These are phyloP conservation scores for Verticillium longisporum DNA, from an alignment of 2,329 filamentous ascomycete genomes.

Conservation along the genomic window DNA sequence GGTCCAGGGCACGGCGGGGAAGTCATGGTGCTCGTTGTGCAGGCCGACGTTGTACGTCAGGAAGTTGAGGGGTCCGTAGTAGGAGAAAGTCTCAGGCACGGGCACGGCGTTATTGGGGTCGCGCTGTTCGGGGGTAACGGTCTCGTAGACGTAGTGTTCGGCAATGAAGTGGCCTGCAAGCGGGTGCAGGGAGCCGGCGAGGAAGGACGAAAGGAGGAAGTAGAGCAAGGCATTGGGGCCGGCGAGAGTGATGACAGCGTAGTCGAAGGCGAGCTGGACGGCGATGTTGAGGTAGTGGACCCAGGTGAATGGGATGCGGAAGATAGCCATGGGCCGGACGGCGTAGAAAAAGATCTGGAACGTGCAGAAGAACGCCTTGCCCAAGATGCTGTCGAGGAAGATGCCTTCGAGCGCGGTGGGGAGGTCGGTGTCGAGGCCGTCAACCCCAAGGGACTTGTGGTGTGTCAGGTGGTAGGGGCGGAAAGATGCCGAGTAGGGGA, in stretches of 20 bases:
- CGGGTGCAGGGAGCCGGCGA: constrained; percentile 89
- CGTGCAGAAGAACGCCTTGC: constrained; percentile 98
- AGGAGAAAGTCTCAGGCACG: constrained; percentile 91
- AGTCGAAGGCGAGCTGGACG: constrained; percentile 74
- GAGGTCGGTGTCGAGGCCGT: constrained; percentile 92
- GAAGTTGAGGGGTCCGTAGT: constrained; percentile 89
- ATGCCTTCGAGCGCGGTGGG: constrained; percentile 87
- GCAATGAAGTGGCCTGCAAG: constrained; percentile 97
- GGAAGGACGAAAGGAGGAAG: constrained; percentile 81
- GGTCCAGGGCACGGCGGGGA: constrained; percentile 95
- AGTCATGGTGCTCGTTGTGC: constrained; percentile 99
- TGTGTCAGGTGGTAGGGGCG: constrained; percentile 96
- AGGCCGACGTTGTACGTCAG: constrained; percentile 95
- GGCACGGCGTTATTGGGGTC: constrained; percentile 55
- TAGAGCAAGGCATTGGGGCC: constrained; percentile 68
- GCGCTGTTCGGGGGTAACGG: constrained; percentile 45
- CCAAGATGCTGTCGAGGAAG: constrained; percentile 88
- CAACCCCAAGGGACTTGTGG: constrained; percentile 96
- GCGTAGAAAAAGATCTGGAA: constrained; percentile 99
- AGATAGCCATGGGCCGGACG: constrained; percentile 89
- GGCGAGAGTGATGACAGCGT: constrained; percentile 52
- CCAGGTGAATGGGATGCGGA: constrained; percentile 78
- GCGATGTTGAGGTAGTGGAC: constrained; percentile 78
- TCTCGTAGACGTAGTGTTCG: constrained; percentile 84
- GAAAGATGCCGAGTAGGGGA: constrained; percentile 95